A percentile compares a stretch with the other conserved stretches of the same genome.
These are phyloP conservation scores for Entophlyctis luteolus DNA, from an alignment of 192 early-diverging fungal genomes.

Conservation along the genomic window DNA sequence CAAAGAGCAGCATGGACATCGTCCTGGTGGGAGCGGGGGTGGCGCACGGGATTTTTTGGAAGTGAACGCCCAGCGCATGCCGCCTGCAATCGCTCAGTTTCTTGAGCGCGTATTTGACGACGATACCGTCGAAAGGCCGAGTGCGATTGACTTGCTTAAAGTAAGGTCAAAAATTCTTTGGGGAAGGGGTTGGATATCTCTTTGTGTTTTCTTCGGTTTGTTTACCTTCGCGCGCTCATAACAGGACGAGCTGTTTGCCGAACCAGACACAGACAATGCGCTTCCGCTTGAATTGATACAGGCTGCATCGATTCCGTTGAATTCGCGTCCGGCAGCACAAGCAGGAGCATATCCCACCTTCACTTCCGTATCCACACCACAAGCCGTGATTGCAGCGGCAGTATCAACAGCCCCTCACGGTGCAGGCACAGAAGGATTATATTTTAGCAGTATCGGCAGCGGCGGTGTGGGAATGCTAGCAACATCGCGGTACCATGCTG, in stretches of 20 bases:
- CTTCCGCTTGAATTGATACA: conserved; percentile 34
- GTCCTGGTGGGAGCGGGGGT: no score
- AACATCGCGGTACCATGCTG: conserved; percentile 40
- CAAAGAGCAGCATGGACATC: conserved; percentile 4
- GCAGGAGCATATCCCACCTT: conserved; percentile 31
- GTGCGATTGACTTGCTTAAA: conserved; percentile 69
- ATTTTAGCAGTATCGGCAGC: no score
- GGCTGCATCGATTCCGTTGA: conserved; percentile 26
- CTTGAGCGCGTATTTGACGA: conserved; percentile 57
- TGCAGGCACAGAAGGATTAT: no score
- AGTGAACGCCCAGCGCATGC: conserved; percentile 28
- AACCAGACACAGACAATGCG: conserved; percentile 14
- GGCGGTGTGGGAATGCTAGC: no score
- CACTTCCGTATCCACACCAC: conserved; percentile 1
- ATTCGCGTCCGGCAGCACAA: conserved; percentile 44
- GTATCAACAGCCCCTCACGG: no score
- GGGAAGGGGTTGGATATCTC: no score
- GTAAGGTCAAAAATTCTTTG: no score
- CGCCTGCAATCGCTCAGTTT: conserved; percentile 45
- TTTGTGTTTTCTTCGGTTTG: background rate
- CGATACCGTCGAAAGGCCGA: conserved; percentile 70
- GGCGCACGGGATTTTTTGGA: conserved; percentile 8
- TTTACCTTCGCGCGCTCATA: no score
- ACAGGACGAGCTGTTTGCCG: conserved; percentile 45
- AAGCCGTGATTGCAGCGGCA: background rate